These are phyloP conservation scores for Pyracantha coccinea DNA, from an alignment of 331 rosid species.

Conservation along the genomic window DNA sequence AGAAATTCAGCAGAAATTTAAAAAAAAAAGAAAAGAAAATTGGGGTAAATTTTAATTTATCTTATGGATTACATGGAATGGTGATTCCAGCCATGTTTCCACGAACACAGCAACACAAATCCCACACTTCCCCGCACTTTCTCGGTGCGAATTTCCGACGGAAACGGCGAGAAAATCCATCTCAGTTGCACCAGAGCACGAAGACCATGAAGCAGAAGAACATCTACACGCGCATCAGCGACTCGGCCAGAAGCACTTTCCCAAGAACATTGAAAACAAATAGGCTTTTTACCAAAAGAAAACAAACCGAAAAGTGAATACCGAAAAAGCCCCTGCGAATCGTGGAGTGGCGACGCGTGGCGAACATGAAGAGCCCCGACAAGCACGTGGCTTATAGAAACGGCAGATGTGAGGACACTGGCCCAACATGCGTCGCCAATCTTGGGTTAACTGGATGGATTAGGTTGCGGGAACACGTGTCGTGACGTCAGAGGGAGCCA, in stretches of 20 bases:
- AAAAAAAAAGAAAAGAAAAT: too few species aligned
- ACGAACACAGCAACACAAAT: neutral
- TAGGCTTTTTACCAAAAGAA: neutral
- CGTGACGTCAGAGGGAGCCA: neutral
- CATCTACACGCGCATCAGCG: neutral
- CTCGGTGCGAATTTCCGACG: neutral
- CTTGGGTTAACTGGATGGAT: too few species aligned
- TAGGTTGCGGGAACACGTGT: too few species aligned
- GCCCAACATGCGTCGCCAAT: slow-evolving; percentile 13
- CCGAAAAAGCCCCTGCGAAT: slow-evolving; percentile 4
- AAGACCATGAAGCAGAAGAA: neutral
- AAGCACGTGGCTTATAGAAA: slow-evolving; percentile 17
- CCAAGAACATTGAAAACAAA: neutral
- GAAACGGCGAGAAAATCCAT: neutral
- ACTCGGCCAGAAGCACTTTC: neutral
- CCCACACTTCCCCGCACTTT: slow-evolving; percentile 23
- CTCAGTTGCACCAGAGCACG: neutral
- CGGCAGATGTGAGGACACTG: neutral
- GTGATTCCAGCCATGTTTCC: neutral
- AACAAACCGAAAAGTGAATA: neutral
- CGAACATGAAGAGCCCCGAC: neutral
- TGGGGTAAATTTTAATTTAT: neutral
- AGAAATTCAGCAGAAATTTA: neutral
- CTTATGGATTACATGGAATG: neutral
- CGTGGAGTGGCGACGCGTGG: slow-evolving; percentile 27